Conservation (phyloP, 139 green algal genomes). For the Klebsormidium nitens region DNA sequence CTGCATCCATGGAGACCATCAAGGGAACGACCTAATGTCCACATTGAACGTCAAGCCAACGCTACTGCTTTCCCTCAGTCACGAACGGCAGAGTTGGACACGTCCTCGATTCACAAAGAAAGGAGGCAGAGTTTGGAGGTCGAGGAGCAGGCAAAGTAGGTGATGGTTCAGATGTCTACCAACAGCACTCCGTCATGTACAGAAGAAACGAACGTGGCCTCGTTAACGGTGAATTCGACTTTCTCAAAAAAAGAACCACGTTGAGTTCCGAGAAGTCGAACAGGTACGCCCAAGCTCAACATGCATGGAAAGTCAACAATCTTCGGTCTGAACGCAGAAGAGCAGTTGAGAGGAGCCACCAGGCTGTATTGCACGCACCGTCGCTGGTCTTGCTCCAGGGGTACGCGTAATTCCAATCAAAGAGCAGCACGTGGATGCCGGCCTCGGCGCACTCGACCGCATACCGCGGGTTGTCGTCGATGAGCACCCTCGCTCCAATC, state of each 20-base stretch:
- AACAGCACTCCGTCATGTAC: no score
- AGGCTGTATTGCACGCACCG: neutral
- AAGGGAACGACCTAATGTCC: no score
- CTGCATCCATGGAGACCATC: neutral
- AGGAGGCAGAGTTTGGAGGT: no score
- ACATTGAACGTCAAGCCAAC: no score
- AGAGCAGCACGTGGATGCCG: constrained; percentile 87
- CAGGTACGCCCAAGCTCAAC: neutral
- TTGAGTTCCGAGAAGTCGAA: neutral
- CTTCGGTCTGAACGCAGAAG: neutral
- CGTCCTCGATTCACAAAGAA: no score
- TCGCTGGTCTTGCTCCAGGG: constrained; percentile 72
- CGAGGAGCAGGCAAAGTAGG: no score
- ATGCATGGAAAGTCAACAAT: neutral
- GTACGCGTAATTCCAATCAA: constrained; percentile 78
- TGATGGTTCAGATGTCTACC: no score
- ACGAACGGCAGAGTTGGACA: no score
- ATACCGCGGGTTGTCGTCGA: constrained; percentile 93
- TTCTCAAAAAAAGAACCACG: no score
- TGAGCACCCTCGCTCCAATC: constrained; percentile 78
- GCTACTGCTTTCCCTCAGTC: no score
- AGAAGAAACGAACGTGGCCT: no score
- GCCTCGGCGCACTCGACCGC: constrained; percentile 77
- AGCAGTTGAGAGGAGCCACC: neutral
- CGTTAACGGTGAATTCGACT: no score